These are phyloP conservation scores for Jackrogersella minutella DNA, from an alignment of 495 filamentous ascomycete genomes.

Conservation along the genomic window DNA sequence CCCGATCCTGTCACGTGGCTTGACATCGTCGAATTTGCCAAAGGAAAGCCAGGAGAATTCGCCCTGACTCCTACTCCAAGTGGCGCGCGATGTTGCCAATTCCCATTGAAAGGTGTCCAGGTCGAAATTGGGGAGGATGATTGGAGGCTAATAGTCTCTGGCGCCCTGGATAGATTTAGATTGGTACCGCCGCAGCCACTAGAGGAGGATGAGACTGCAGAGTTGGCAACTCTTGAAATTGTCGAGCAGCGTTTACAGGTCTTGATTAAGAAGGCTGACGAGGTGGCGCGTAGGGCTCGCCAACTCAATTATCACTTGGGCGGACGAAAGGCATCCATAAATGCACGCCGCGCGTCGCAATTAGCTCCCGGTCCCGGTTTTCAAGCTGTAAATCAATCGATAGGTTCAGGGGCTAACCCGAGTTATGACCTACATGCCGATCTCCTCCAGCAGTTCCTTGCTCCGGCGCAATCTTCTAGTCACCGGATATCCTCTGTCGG, in stretches of 20 bases:
- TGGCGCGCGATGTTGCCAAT: slow-evolving; percentile 72
- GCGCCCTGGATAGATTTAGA: slow-evolving; percentile 83
- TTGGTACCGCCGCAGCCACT: slow-evolving; percentile 75
- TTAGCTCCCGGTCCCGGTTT: slow-evolving; percentile 36
- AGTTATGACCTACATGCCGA: slow-evolving; percentile 52
- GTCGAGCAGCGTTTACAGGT: slow-evolving; percentile 76
- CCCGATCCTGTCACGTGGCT: slow-evolving; percentile 77
- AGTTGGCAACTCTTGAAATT: slow-evolving; percentile 83
- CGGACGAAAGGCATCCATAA: slow-evolving; percentile 74
- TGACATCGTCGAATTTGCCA: slow-evolving; percentile 85
- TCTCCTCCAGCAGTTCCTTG: slow-evolving; percentile 54
- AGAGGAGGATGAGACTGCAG: slow-evolving; percentile 84
- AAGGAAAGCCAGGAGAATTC: slow-evolving; percentile 81
- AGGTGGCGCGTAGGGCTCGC: slow-evolving; percentile 78
- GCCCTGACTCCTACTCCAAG: slow-evolving; percentile 72
- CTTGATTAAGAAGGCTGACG: slow-evolving; percentile 79
- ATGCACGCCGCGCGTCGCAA: slow-evolving; percentile 42
- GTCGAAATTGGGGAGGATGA: slow-evolving; percentile 91
- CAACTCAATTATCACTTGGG: slow-evolving; percentile 85
- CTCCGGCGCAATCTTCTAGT: slow-evolving; percentile 33
- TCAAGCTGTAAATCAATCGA: slow-evolving; percentile 39
- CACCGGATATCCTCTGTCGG: slow-evolving; percentile 40
- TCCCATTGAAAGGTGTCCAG: slow-evolving; percentile 78
- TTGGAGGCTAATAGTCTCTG: slow-evolving; percentile 79
- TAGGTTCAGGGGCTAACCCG: slow-evolving; percentile 35